Conservation (phyloP, 768 basidiomycete species). For the Amanita polypyramis region DNA sequence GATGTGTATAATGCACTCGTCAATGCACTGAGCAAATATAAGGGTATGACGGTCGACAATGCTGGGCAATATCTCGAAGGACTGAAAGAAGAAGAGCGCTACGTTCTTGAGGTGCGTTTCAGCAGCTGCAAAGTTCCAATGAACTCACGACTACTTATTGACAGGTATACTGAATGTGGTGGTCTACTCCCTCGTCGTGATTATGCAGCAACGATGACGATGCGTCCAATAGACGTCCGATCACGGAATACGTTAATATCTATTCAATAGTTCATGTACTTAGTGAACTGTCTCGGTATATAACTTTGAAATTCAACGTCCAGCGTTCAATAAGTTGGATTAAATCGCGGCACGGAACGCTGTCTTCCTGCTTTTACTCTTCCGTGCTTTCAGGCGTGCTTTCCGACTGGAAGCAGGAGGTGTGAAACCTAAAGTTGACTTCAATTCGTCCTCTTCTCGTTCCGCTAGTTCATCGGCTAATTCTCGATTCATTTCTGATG, state of each 20-base stretch:
- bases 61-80: conserved; percentile 82
- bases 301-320: background rate
- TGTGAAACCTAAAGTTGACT: conserved; percentile 34
- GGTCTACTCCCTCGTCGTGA: background rate
- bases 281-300: too few species aligned
- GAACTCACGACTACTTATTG: background rate
- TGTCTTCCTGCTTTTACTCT: conserved; percentile 32
- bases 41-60: conserved; percentile 45
- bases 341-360: conserved; percentile 20
- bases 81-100: conserved; percentile 93
- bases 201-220: background rate
- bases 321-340: background rate
- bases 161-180: conserved; percentile 4
- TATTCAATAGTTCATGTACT: background rate
- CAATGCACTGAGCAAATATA: conserved; percentile 64
- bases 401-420: conserved; percentile 29
- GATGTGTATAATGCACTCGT: conserved; percentile 94
- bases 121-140: background rate
- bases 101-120: conserved; percentile 78
- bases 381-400: conserved; percentile 25
- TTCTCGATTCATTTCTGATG: conserved; percentile 4
- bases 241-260: background rate
- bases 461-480: conserved; percentile 7
- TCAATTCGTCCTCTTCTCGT: conserved; percentile 19
- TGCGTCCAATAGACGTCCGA: background rate